Evolutionary conservation across 2,329 filamentous ascomycete species (phyloP), one percentile per base, ranked within the genome.

Genomic region (Paecilomyces formosus): DNA sequence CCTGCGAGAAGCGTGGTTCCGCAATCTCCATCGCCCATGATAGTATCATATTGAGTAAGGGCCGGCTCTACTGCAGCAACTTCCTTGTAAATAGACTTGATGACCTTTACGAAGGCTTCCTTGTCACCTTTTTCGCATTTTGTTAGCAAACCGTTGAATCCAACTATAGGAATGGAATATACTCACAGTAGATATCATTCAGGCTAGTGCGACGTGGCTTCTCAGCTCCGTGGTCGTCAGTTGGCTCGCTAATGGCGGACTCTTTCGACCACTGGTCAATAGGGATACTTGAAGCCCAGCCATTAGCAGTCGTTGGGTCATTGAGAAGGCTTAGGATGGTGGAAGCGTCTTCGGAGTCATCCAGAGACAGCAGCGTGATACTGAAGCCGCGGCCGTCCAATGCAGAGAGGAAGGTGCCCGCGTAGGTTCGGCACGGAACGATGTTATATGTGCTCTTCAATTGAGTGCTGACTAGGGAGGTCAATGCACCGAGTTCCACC

Each of bases 1-100:
- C 82, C 82, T 0, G 78, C 80, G 71, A 82, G 80, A 57, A 85
- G 74, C 2, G 82, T 84, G 66, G 88, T 83, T 39, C 85, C 85
- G 66, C 85, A 88, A 71, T 88, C 85, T 11, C 85, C 85, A 64
- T 87, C 85, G 35, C 84, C 85, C 79, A 87, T 83, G 53, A 84
- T 69, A 3, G 81, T 85, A 68, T 87, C 84, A 80, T 82, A 87
- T 60, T 75, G 80, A 0, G 85, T 88, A 51, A 88, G 73, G 58
- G 86, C 81, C 0, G 84, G 84, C 68, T 88, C 85, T 1, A n/a
- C 39, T 45, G 39, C 39, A 18, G 8, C 18, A 7, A 45, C 39
- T 45, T 45, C 39, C 3, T n/a, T 8, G 15, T 18, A 45, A 18
- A 45, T 45, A 3, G 39, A 45, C n/a, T 18, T 45, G 39, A 45